Evolutionary conservation across 1,284 basidiomycete species (phyloP).

Genomic region (Anthracocystis walkeri): DNA sequence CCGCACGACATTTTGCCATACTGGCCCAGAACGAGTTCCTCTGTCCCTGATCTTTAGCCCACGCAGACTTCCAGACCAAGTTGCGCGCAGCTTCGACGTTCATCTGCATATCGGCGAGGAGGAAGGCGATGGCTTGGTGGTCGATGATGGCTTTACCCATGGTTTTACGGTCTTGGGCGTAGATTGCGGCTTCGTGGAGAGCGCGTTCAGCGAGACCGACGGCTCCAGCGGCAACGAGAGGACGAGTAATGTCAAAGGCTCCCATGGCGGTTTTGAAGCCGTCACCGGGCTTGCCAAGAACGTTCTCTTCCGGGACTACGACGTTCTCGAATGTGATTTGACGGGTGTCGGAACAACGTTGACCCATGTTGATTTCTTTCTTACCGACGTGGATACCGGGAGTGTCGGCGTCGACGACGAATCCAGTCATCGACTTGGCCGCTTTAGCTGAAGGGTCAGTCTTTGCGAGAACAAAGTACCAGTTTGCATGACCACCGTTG

Average conservation of each 20-base stretch:
- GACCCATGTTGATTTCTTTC: slow-evolving; percentile 76
- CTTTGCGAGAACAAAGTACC: slow-evolving; percentile 74
- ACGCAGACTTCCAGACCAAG: slow-evolving; percentile 73
- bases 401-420: slow-evolving; percentile 74
- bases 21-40: slow-evolving; percentile 74
- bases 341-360: slow-evolving; percentile 74
- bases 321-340: slow-evolving; percentile 74
- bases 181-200: slow-evolving; percentile 73
- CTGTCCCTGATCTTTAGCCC: slow-evolving; percentile 73
- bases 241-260: slow-evolving; percentile 73
- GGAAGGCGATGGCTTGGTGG: slow-evolving; percentile 74
- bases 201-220: slow-evolving; percentile 74
- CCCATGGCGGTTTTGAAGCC: slow-evolving; percentile 74
- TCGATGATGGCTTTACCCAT: slow-evolving; percentile 74
- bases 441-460: slow-evolving; percentile 72
- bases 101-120: slow-evolving; percentile 75
- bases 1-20: slow-evolving; percentile 73
- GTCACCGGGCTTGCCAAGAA: slow-evolving; percentile 73
- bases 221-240: slow-evolving; percentile 73
- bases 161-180: slow-evolving; percentile 74
- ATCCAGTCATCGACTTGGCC: slow-evolving; percentile 73
- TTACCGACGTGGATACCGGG: slow-evolving; percentile 71
- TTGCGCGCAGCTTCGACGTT: slow-evolving; percentile 71
- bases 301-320: slow-evolving; percentile 72
- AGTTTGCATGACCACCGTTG: slow-evolving; percentile 73